phyloP scores from a whole-genome alignment of 345 rosid genomes.

The Arabis alpina region DNA sequence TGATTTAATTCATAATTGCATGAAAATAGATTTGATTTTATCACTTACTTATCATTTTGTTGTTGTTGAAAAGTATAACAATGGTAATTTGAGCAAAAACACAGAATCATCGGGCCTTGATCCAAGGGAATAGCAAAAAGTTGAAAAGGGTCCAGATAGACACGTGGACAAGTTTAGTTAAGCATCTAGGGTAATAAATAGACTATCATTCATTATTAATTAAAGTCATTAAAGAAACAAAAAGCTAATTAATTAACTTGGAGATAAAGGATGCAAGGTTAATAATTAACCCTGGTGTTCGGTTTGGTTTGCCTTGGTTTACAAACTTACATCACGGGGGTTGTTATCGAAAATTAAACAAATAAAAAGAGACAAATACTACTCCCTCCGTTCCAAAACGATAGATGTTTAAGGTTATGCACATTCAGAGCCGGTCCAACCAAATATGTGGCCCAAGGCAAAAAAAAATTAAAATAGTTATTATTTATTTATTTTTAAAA shows the following conservation, averaged over 20 bases:
- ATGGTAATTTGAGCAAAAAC: background rate
- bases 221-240: background rate
- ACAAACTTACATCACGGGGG: conserved; percentile 37
- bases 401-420: too few relatives aligned
- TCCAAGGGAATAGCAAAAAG: conserved; percentile 7
- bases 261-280: conserved; percentile 28
- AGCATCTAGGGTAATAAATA: background rate
- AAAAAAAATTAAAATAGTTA: too few relatives aligned
- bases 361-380: too few relatives aligned
- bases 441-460: too few relatives aligned
- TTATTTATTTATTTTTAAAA: too few relatives aligned
- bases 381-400: too few relatives aligned
- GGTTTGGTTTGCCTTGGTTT: conserved; percentile 23
- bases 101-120: conserved; percentile 24
- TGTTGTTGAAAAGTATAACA: too few relatives aligned
- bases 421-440: too few relatives aligned
- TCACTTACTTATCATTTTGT: too few relatives aligned
- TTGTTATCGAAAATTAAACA: background rate
- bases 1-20: too few relatives aligned
- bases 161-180: background rate
- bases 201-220: background rate
- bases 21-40: too few relatives aligned
- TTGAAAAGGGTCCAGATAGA: background rate
- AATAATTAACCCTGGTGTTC: conserved; percentile 30
- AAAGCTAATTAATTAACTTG: conserved; percentile 38